A percentile compares a stretch with the other conserved stretches of the same genome.
phyloP scores from a whole-genome alignment of 139 green algal species.

The Chlamydomonas asymmetrica region DNA sequence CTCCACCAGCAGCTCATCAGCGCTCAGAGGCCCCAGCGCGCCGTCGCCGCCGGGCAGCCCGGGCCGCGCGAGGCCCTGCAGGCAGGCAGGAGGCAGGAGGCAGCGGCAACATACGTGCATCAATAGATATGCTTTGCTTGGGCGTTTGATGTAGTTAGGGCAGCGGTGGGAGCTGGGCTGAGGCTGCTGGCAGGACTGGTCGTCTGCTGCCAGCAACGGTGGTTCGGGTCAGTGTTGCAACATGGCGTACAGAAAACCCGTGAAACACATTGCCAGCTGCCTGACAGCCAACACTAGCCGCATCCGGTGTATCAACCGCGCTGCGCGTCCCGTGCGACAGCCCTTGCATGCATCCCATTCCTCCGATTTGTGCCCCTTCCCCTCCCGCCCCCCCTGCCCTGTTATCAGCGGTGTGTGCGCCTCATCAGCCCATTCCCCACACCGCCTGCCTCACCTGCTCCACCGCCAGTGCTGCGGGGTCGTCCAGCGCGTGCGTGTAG shows the following conservation, averaged over 20 bases:
- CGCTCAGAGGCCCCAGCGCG: slow-evolving; percentile 10
- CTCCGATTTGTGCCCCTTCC: too few species aligned
- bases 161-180: neutral
- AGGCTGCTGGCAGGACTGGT: too few species aligned
- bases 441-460: slow-evolving; percentile 1
- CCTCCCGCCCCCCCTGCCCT: too few species aligned
- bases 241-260: too few species aligned
- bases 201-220: too few species aligned
- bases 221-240: too few species aligned
- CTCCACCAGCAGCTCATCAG: slow-evolving; percentile 37
- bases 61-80: neutral
- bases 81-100: neutral
- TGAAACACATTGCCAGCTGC: too few species aligned
- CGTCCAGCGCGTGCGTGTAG: slow-evolving; percentile 34
- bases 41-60: neutral
- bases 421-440: neutral
- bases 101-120: neutral
- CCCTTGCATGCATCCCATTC: too few species aligned
- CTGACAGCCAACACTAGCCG: too few species aligned
- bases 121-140: neutral
- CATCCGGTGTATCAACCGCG: too few species aligned
- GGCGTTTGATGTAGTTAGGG: neutral
- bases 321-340: too few species aligned
- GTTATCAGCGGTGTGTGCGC: neutral
- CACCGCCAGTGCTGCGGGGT: neutral